A percentile compares a stretch with the other conserved stretches of the same genome.
Conservation (phyloP, 441 rosid species). For the Bocquillonia castaneifolia region DNA sequence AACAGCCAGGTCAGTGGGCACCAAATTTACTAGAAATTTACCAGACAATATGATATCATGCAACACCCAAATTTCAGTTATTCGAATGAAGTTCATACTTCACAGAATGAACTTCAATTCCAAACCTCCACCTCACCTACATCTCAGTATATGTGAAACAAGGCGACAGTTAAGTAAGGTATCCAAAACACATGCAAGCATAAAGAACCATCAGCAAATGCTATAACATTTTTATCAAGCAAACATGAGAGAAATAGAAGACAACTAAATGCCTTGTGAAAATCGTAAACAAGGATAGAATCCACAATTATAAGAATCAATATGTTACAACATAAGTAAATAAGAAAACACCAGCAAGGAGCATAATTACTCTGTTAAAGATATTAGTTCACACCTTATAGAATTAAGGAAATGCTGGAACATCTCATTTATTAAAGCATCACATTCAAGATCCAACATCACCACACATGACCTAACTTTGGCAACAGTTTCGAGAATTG, state of each 20-base stretch:
- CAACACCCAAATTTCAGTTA: not conserved
- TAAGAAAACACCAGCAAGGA: not conserved
- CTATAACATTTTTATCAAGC: not conserved
- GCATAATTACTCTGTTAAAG: not conserved
- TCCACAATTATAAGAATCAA: not conserved
- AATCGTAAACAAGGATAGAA: not conserved
- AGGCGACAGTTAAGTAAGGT: not conserved
- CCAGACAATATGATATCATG: not conserved
- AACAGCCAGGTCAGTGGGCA: not conserved
- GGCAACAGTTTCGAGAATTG: constrained; percentile 93
- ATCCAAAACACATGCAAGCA: not conserved
- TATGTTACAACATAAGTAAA: not conserved
- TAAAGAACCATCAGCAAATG: not conserved
- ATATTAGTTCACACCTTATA: constrained; percentile 55
- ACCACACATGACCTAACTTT: constrained; percentile 95
- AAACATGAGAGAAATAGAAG: not conserved
- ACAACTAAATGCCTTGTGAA: not conserved
- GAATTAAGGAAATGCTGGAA: constrained; percentile 80
- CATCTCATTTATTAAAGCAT: constrained; percentile 76
- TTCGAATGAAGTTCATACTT: not conserved
- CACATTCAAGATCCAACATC: constrained; percentile 98
- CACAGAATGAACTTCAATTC: not conserved
- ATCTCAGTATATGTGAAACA: not conserved
- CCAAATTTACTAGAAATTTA: not conserved
- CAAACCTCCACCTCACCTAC: not conserved